These are phyloP conservation scores for Gossypium turneri DNA, from an alignment of 345 rosid species.

Conservation along the genomic window DNA sequence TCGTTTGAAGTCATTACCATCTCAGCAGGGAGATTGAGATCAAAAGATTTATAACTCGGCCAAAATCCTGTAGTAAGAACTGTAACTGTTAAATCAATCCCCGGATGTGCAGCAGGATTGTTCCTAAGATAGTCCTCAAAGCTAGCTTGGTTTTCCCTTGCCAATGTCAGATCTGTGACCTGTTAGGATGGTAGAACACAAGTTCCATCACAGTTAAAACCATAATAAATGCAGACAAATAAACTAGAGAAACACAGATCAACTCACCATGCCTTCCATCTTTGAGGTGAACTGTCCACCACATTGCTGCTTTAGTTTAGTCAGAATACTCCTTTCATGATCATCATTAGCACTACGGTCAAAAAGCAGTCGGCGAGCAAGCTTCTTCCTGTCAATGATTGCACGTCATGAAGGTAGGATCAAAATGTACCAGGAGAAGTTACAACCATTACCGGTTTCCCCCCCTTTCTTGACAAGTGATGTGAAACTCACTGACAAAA, in stretches of 20 bases:
- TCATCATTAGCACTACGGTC: conserved; percentile 55
- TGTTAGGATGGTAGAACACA: conserved; percentile 22
- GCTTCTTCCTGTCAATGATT: conserved; percentile 49
- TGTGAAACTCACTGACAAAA: not conserved
- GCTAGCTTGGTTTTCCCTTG: conserved; percentile 56
- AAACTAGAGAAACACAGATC: not conserved
- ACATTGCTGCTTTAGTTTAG: conserved; percentile 59
- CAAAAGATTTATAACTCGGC: conserved; percentile 74
- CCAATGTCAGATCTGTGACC: conserved; percentile 71
- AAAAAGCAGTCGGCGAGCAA: conserved; percentile 57
- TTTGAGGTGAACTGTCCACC: conserved; percentile 66
- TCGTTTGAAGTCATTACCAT: conserved; percentile 34
- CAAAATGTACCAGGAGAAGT: not conserved
- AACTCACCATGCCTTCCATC: conserved; percentile 69
- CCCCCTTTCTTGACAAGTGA: not conserved
- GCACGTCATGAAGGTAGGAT: not conserved
- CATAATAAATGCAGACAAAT: not conserved
- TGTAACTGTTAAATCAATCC: conserved; percentile 57
- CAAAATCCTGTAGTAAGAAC: conserved; percentile 75
- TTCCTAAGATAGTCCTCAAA: conserved; percentile 57
- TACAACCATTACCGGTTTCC: not conserved
- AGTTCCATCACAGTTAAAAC: not conserved
- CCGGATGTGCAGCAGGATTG: conserved; percentile 45
- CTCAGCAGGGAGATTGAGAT: conserved; percentile 61
- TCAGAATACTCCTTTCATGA: conserved; percentile 57